Conservation (phyloP, 2,329 filamentous ascomycete genomes). For the Trichoderma sp. region DNA sequence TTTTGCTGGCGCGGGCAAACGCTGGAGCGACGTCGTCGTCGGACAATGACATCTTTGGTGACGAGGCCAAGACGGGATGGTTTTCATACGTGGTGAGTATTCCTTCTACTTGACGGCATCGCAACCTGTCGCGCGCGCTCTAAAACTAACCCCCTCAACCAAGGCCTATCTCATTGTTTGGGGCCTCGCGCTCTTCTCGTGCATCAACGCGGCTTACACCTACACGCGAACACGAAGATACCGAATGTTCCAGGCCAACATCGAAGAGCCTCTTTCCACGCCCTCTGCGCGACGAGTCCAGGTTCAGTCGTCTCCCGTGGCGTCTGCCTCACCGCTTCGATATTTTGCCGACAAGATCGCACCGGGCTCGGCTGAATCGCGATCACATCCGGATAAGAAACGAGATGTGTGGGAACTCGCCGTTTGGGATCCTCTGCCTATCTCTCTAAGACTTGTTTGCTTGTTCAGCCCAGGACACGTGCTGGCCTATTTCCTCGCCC, state of each 20-base stretch:
- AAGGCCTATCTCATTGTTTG: slow-evolving; percentile 75
- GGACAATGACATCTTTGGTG: slow-evolving; percentile 83
- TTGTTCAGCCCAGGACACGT: slow-evolving; percentile 93
- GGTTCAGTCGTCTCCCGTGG: slow-evolving; percentile 79
- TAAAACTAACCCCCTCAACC: background rate
- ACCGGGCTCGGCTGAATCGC: slow-evolving; percentile 73
- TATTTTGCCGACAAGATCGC: slow-evolving; percentile 71
- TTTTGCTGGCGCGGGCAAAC: slow-evolving; percentile 83
- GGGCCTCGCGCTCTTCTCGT: slow-evolving; percentile 67
- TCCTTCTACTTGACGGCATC: slow-evolving; percentile 7
- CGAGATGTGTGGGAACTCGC: slow-evolving; percentile 94
- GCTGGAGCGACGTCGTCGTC: slow-evolving; percentile 51
- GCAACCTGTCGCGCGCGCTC: slow-evolving; percentile 26
- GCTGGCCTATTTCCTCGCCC: slow-evolving; percentile 84
- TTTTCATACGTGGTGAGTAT: slow-evolving; percentile 58
- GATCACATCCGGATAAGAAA: slow-evolving; percentile 79
- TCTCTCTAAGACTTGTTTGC: slow-evolving; percentile 81
- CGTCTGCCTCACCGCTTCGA: slow-evolving; percentile 73
- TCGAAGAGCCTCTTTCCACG: slow-evolving; percentile 76
- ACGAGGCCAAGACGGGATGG: slow-evolving; percentile 68
- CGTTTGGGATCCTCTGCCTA: slow-evolving; percentile 89
- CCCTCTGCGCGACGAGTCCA: slow-evolving; percentile 87
- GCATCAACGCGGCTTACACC: slow-evolving; percentile 78
- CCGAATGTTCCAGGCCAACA: slow-evolving; percentile 83
- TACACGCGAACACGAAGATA: slow-evolving; percentile 83